Base-by-base conservation (phyloP, 345 rosid genomes). In the Euclidium syriacum region DNA sequence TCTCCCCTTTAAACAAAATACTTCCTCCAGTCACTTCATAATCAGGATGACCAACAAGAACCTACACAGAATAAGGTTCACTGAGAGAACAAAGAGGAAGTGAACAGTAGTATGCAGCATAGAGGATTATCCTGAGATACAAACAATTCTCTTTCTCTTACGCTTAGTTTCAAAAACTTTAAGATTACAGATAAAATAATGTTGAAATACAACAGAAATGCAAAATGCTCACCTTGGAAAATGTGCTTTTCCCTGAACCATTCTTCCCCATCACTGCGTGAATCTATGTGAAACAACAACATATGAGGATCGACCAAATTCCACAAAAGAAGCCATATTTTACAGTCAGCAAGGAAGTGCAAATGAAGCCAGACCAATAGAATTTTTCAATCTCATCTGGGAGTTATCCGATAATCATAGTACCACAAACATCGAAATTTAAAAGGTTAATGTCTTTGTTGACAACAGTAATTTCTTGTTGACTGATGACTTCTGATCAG, bases 241-340 rank as follows among this genome's bases (percentile, higher is more conserved):
- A 83, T 2, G 97, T 95, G 78, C 96, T 95, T 83, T 90, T 95
- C 58, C 97, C 97, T 5, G 99, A 95, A 62, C 97, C 99, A 47
- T 95, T 95, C 79, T 86, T 90, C 41, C 99, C 99, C 99, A 90
- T 88, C 38, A 90, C 77, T 19, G 96, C 97, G 70, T 90, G 99
- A 58, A 95, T 51, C 99, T 94, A 68, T 43, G 52, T 14, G 22
- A 48, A 50, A 51, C 44, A 58, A 68, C 12, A 67, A 16, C 25
- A 25, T 12, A 51, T 60, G 54, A 68, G 38, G 19, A 51, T 59
- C 24, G 8, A 30, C 10, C 33, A 57, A 49, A 23, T 18, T 65
- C 27, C 38, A 40, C 44, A 39, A 52, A 41, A 44, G 39, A 62
- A 20, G 29, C 26, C 49, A 61, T 35, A 12, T 3, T 19, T 46